Conservation (phyloP, 2,329 filamentous ascomycete genomes). For the Colletotrichum theobromicola region DNA sequence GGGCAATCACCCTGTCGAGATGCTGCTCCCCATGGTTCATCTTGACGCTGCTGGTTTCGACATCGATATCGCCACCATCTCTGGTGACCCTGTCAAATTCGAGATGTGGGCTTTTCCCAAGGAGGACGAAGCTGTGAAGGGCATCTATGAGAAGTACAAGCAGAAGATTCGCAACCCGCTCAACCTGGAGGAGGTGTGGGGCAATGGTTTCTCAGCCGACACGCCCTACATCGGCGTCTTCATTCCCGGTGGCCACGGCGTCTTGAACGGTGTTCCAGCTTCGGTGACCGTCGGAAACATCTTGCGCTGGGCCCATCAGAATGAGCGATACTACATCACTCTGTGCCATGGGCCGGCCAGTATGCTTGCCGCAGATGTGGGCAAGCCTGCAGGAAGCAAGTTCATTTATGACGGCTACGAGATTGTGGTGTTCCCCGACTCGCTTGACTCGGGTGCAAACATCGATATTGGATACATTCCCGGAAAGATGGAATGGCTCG, state of each 20-base stretch:
- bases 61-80: constrained; percentile 5
- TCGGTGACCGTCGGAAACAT: not conserved
- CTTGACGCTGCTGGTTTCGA: not conserved
- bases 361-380: not conserved
- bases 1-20: not conserved
- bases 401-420: not conserved
- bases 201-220: not conserved
- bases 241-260: not conserved
- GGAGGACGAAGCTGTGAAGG: constrained; percentile 1
- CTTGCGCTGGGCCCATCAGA: not conserved
- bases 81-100: constrained; percentile 26
- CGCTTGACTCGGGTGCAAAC: not conserved
- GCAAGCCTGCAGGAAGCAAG: not conserved
- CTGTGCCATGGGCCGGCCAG: not conserved
- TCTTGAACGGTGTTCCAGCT: not conserved
- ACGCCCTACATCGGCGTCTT: not conserved
- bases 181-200: not conserved
- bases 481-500: not conserved
- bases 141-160: constrained; percentile 17
- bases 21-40: not conserved
- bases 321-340: not conserved
- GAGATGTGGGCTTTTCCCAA: constrained; percentile 24
- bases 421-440: not conserved
- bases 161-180: constrained; percentile 8
- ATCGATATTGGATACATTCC: not conserved